phyloP scores from a whole-genome alignment of 1,139 yeast genomes.

The Candida tetrigidarum region DNA sequence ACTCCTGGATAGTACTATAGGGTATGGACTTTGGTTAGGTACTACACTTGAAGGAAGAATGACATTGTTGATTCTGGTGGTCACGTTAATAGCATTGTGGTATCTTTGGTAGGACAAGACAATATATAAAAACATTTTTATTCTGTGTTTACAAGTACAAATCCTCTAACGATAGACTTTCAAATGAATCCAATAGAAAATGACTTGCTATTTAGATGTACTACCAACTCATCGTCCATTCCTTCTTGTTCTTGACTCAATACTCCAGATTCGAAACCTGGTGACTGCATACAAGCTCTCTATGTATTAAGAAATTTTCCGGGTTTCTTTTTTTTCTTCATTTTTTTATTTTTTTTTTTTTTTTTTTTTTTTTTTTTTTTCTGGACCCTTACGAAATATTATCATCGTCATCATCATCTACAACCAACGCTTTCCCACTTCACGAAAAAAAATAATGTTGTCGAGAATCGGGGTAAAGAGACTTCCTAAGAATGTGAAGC shows the following conservation, averaged over 20 bases:
- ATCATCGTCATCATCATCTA: no score
- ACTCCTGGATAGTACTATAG: slow-evolving; percentile 39
- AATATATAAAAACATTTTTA: no score
- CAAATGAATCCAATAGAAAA: no score
- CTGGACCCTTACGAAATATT: no score
- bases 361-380: background rate
- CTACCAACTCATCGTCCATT: no score
- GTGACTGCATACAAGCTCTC: no score
- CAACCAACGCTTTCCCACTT: background rate
- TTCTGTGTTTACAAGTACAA: background rate
- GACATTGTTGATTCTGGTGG: slow-evolving; percentile 16
- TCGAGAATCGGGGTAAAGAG: background rate
- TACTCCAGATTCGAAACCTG: no score
- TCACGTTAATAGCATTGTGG: slow-evolving; percentile 13
- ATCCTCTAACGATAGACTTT: background rate
- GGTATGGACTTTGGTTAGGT: slow-evolving; percentile 42
- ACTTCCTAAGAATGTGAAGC: background rate
- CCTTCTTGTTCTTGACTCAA: no score
- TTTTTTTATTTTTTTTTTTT: no score
- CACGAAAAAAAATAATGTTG: no score
- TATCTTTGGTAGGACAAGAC: slow-evolving; percentile 6
- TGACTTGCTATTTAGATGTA: background rate
- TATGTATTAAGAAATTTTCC: no score
- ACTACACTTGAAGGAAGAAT: slow-evolving; percentile 47
- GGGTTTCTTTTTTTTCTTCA: no score